Base-by-base conservation (phyloP, 1,284 basidiomycete species). In the Cryptococcus jaspeensis region DNA sequence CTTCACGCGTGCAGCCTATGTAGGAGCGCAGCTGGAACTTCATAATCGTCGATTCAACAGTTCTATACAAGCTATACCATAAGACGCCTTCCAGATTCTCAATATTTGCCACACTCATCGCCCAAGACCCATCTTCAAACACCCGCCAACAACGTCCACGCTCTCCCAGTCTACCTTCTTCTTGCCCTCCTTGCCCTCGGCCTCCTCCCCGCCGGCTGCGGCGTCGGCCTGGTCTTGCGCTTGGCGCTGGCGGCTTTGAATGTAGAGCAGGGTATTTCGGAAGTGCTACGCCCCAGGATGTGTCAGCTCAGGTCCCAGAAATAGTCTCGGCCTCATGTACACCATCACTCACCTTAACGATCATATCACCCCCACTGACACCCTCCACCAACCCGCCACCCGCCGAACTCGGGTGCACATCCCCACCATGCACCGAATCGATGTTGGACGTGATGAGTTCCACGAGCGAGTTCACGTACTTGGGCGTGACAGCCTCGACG, bases 391-490 rank as follows among this genome's bases (percentile, higher is more conserved):
- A 82, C 15, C 91, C 92, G 0, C 58, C 50, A 12, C 60, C 60
- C 5, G 39, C 58, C 13, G 55, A 56, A 86, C 0, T 55, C 1
- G 90, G 88, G 71, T 93, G 89, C 3, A 92, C 85, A 69, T 95
- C 91, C 3, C 82, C 86, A 1, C 87, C 87, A 43, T 87, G 84
- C 64, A 94, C 88, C 61, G 84, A 86, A 78, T 96, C 92, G 73
- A 96, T 90, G 67, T 88, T 90, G 22, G 87, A 86, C 0, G 90
- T 90, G 75, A 96, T 93, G 36, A 96, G 83, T 70, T 96, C 92
- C 22, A 96, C 90, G 46, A 96, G 84, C 59, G 88, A 90, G 77
- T 94, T 95, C 61, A 96, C 87, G 67, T 94, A 96, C 79, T 94
- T 95, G 15, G 93, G 86, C 32, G 91, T 90, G 54, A 95, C 92